These are phyloP conservation scores for Magnaporthiopsis poae DNA, from an alignment of 2,329 filamentous ascomycete species.

Conservation along the genomic window DNA sequence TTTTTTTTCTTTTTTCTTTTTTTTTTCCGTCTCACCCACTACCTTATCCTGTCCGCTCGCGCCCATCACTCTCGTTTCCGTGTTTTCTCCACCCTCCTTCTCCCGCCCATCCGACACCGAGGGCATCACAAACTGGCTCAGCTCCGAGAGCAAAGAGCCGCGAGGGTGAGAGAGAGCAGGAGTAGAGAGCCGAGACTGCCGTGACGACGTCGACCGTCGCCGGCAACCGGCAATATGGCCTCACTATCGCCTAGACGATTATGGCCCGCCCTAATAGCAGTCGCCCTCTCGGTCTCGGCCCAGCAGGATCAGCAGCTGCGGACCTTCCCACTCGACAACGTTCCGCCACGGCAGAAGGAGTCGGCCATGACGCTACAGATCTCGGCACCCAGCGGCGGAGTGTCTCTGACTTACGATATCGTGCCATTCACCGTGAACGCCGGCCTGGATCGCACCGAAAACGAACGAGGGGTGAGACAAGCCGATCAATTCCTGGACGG, in stretches of 20 bases:
- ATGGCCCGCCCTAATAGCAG: constrained; percentile 11
- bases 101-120: background rate
- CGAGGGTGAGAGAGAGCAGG: background rate
- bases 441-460: constrained; percentile 32
- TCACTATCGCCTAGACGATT: background rate
- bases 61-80: constrained; percentile 9
- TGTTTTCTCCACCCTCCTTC: background rate
- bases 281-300: constrained; percentile 19
- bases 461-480: constrained; percentile 26
- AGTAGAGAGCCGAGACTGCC: constrained; percentile 4
- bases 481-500: background rate
- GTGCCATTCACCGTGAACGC: constrained; percentile 34
- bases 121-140: background rate
- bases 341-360: constrained; percentile 29
- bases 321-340: constrained; percentile 21
- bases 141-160: background rate
- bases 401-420: constrained; percentile 29
- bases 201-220: constrained; percentile 30
- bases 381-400: constrained; percentile 16
- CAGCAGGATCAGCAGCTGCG: constrained; percentile 5
- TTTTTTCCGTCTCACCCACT: background rate
- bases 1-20: constrained; percentile 6
- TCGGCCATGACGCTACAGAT: constrained; percentile 34
- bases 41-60: constrained; percentile 7
- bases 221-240: constrained; percentile 14